Evolutionary conservation across 805 yeast genomes (phyloP).

Genomic region (Myxozyma sirexii): DNA sequence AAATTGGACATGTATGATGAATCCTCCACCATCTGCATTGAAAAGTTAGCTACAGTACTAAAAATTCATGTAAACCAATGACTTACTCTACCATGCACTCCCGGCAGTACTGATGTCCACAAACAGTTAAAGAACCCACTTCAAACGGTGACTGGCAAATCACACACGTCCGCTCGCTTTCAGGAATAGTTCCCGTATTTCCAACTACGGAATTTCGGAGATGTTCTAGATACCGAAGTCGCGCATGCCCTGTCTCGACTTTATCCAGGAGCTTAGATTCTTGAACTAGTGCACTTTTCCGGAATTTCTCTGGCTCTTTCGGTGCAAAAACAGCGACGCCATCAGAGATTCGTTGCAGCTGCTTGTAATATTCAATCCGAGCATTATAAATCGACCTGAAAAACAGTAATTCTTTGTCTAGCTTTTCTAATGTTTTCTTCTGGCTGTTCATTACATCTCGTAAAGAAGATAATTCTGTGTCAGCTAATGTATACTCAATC

Average conservation of each 20-base stretch:
- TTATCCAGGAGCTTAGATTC: constrained; percentile 27
- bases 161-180: constrained; percentile 60
- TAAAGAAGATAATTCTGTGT: constrained; percentile 6
- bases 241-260: constrained; percentile 44
- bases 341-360: constrained; percentile 84
- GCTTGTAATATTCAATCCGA: constrained; percentile 80
- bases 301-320: constrained; percentile 37
- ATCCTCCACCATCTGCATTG: constrained; percentile 58
- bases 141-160: constrained; percentile 75
- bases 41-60: neutral
- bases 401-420: constrained; percentile 55
- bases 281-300: constrained; percentile 32
- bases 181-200: constrained; percentile 37
- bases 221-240: constrained; percentile 53
- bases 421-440: constrained; percentile 45
- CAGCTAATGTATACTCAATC: constrained; percentile 18
- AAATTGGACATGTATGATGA: constrained; percentile 73
- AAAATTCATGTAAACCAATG: neutral
- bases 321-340: constrained; percentile 59
- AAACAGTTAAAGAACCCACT: constrained; percentile 78
- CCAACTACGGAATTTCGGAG: constrained; percentile 41
- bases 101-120: constrained; percentile 91
- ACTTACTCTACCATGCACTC: constrained; percentile 62
- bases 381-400: constrained; percentile 70
- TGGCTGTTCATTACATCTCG: constrained; percentile 43